These are phyloP conservation scores for Macaranga tanarius DNA, from an alignment of 441 rosid species.

Conservation along the genomic window DNA sequence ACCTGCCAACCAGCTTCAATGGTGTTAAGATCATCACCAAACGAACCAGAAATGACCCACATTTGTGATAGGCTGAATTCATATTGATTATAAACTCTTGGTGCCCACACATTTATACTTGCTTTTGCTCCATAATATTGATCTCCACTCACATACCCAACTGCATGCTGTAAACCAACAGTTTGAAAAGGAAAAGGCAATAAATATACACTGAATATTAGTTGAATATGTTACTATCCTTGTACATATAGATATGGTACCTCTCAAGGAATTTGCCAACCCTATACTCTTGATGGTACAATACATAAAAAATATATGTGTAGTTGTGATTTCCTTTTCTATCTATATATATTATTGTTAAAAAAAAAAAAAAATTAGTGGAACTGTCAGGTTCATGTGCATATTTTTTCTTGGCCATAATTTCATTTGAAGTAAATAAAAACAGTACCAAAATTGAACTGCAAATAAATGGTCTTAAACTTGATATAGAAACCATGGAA, in stretches of 20 bases:
- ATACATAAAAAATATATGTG: not conserved
- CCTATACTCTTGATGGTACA: not conserved
- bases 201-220: not conserved
- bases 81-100: constrained; percentile 65
- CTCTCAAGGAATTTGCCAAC: not conserved
- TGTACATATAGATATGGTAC: not conserved
- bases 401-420: too few species aligned
- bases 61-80: constrained; percentile 94
- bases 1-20: constrained; percentile 99
- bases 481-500: constrained; percentile 5
- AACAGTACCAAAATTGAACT: not conserved
- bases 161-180: constrained; percentile 75
- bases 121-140: constrained; percentile 96
- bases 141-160: constrained; percentile 84
- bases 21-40: constrained; percentile 89
- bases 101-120: constrained; percentile 94
- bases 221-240: not conserved
- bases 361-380: constrained; percentile 6
- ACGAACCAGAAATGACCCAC: constrained; percentile 97
- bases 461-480: not conserved
- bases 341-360: not conserved
- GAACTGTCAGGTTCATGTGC: not conserved
- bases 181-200: not conserved
- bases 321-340: not conserved
- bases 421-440: not conserved